Base-by-base conservation (phyloP, 441 rosid species). In the Kokia cookei region DNA sequence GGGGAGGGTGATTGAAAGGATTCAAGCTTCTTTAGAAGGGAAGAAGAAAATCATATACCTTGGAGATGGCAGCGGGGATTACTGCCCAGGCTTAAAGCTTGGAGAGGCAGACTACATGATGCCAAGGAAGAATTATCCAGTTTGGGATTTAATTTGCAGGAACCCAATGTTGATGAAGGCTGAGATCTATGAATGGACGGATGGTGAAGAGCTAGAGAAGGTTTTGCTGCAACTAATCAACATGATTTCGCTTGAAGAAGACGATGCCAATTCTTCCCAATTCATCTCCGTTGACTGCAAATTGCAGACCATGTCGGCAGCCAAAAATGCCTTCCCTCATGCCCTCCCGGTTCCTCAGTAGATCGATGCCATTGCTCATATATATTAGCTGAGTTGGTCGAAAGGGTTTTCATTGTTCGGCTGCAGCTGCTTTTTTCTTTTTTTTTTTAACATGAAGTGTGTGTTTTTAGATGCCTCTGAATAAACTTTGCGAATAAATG, bases 91-190 rank as follows among this genome's bases (percentile, higher is more conserved):
- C 77, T 82, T 92, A 76, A 86, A 76, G 84, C 96, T 96, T 5
- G 76, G 68, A 32, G 77, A 86, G n/a, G 9, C 76, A 42, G 97
- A 93, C 71, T 80, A 47, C 64, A 15, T 91, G 84, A 91, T 93
- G 99, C 99, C 98, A 15, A 93, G 97, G 84, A 96, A 90, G 82
- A 72, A 86, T 45, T 96, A 84, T 43, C 97, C 98, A 3, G 86
- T 86, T 10, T 96, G 96, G 98, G 94, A 89, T 24, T 79, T 91
- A 66, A 91, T 93, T 45, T 79, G 78, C 83, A 75, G 81, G 60
- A 90, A 89, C 71, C 90, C 90, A 0, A 76, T 40, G 71, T 73
- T 83, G 13, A 73, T 91, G 35, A 89, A 86, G 73, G 96, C 97
- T 2, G 82, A 85, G 70, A 86, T 92, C 24, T 85, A 78, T 75